A percentile compares a stretch with the other conserved stretches of the same genome.
Evolutionary conservation across 805 yeast species (phyloP).

Genomic region (Candida caryicola): DNA sequence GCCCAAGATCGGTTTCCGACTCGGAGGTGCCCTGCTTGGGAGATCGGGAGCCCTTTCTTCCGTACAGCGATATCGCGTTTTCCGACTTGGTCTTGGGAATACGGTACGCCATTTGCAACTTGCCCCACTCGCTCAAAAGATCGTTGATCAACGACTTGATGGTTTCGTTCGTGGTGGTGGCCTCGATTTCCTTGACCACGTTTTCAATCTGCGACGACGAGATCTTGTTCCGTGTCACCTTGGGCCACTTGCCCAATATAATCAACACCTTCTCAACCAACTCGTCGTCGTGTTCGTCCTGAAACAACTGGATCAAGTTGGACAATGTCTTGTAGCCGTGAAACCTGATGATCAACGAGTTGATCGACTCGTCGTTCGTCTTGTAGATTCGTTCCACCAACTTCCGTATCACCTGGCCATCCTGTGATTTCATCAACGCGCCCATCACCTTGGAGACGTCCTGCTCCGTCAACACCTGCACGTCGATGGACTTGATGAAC

Average conservation of each 20-base stretch:
- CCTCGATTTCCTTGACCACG: conserved; percentile 46
- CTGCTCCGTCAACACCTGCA: conserved; percentile 45
- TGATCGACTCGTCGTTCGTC: conserved; percentile 49
- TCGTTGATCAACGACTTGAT: conserved; percentile 36
- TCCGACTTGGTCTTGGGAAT: conserved; percentile 59
- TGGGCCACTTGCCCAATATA: conserved; percentile 52
- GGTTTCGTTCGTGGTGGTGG: conserved; percentile 20
- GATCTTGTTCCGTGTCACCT: conserved; percentile 74
- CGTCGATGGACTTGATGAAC: conserved; percentile 58
- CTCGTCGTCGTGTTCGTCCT: conserved; percentile 29
- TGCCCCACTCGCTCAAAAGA: conserved; percentile 67
- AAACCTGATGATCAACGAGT: conserved; percentile 61
- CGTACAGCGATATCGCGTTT: conserved; percentile 7
- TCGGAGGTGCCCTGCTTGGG: conserved; percentile 6
- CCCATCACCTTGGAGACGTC: conserved; percentile 81
- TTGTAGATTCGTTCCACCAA: conserved; percentile 65
- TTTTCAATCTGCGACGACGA: conserved; percentile 70
- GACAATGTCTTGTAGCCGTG: conserved; percentile 86
- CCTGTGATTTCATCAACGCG: conserved; percentile 75
- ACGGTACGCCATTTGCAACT: conserved; percentile 75
- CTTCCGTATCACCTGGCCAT: conserved; percentile 57
- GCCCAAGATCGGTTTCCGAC: conserved; percentile 3
- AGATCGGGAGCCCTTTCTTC: conserved; percentile 21
- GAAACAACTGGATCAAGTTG: conserved; percentile 47
- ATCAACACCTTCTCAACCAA: conserved; percentile 50